A percentile compares a stretch with the other conserved stretches of the same genome.
Evolutionary conservation across 2,329 filamentous ascomycete species (phyloP).

Genomic region (Huntiella omanensis): DNA sequence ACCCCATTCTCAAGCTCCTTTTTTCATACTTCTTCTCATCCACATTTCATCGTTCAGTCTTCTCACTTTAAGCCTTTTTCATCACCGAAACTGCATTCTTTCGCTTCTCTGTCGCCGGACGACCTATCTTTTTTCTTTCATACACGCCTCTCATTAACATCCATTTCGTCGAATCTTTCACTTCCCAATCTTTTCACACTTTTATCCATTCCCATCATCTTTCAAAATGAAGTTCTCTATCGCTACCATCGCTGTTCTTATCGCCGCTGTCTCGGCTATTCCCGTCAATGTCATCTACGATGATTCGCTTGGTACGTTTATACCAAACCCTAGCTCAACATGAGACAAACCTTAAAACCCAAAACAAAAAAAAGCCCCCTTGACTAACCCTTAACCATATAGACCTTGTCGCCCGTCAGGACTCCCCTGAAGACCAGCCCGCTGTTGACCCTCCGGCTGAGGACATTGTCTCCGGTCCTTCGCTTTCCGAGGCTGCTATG

Average conservation of each 20-base stretch:
- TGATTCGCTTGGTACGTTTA: not conserved
- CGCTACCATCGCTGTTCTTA: conserved; percentile 27
- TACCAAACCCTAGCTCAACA: not conserved
- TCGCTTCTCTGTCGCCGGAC: conserved; percentile 10
- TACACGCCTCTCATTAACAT: not conserved
- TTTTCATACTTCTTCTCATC: not conserved
- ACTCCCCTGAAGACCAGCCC: not conserved
- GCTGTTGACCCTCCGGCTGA: conserved; percentile 3
- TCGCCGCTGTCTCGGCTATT: conserved; percentile 26
- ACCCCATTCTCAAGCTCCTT: too few species aligned
- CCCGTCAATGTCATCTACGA: conserved; percentile 11
- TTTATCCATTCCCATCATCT: not conserved
- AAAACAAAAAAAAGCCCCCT: too few species aligned
- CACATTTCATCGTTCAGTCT: not conserved
- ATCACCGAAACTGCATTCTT: not conserved
- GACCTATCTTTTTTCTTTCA: conserved; percentile 10
- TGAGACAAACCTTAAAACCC: too few species aligned
- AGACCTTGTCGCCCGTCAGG: conserved; percentile 20
- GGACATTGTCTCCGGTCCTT: conserved; percentile 13
- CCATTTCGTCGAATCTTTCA: not conserved
- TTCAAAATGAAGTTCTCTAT: conserved; percentile 36
- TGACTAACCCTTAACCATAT: conserved; percentile 9
- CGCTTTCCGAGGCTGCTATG: conserved; percentile 27
- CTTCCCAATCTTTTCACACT: not conserved
- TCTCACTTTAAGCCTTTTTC: conserved; percentile 7